Percentiles rank a stretch among this genome's conserved stretches.
Conservation (phyloP, 2,329 filamentous ascomycete genomes). For the Fusarium sp. region DNA sequence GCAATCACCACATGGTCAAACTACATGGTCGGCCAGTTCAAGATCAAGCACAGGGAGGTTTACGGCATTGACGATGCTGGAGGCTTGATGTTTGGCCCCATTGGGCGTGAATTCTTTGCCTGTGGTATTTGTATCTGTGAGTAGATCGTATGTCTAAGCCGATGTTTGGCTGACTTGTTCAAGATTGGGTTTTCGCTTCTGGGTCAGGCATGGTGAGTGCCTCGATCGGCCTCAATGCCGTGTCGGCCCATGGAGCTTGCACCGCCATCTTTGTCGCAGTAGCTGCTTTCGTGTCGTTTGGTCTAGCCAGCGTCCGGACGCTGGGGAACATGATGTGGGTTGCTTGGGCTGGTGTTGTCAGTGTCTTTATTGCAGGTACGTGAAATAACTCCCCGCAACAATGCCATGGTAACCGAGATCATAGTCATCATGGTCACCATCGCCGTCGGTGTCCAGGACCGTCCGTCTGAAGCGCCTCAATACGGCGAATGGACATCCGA, state of each 20-base stretch:
- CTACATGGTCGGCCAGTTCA: constrained; percentile 66
- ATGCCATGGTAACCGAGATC: too few species aligned
- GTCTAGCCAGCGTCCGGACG: not conserved
- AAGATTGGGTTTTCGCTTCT: not conserved
- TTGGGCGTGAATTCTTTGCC: constrained; percentile 48
- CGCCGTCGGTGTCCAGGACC: constrained; percentile 50
- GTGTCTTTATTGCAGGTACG: not conserved
- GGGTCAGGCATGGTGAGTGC: constrained; percentile 2
- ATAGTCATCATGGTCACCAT: constrained; percentile 55
- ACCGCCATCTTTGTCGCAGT: constrained; percentile 1
- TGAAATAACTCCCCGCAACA: not conserved
- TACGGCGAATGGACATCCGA: not conserved
- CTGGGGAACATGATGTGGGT: not conserved
- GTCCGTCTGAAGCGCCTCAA: not conserved
- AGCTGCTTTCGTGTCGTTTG: not conserved
- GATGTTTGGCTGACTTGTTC: not conserved
- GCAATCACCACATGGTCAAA: constrained; percentile 58
- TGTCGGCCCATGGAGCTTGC: not conserved
- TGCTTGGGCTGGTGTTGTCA: not conserved
- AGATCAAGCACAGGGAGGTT: constrained; percentile 63
- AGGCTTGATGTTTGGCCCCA: constrained; percentile 61
- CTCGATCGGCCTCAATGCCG: not conserved
- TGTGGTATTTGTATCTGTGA: not conserved
- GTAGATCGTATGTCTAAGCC: too few species aligned
- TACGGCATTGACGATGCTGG: constrained; percentile 69